Evolutionary conservation across 2,329 filamentous ascomycete genomes (phyloP).

Genomic region (Paecilomyces sp.): DNA sequence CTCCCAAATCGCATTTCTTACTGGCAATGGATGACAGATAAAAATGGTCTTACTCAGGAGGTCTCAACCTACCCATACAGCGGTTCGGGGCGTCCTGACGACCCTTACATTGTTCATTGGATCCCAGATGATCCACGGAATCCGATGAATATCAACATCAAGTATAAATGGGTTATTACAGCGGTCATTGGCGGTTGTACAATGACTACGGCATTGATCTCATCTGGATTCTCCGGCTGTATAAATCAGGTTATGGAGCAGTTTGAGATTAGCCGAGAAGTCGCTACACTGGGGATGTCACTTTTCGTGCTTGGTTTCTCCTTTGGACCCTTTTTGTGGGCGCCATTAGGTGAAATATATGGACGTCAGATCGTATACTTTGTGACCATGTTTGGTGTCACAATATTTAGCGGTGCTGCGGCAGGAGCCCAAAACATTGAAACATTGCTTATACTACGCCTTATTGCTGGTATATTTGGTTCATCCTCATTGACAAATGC

Average conservation of each 20-base stretch:
- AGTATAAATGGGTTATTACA: constrained; percentile 39
- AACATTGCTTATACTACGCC: constrained; percentile 59
- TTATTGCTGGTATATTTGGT: constrained; percentile 58
- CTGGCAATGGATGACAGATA: too few relatives aligned
- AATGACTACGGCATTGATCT: constrained; percentile 35
- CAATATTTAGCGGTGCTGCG: constrained; percentile 55
- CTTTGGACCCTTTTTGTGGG: constrained; percentile 39
- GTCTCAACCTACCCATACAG: too few relatives aligned
- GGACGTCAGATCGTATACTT: constrained; percentile 29
- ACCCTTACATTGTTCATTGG: too few relatives aligned
- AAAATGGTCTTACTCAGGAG: too few relatives aligned
- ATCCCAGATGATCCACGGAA: too few relatives aligned
- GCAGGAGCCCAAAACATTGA: constrained; percentile 52
- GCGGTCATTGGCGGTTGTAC: constrained; percentile 31
- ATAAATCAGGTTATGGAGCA: constrained; percentile 25
- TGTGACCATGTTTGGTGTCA: constrained; percentile 35
- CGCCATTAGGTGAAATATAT: constrained; percentile 30
- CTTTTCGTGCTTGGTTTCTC: constrained; percentile 43
- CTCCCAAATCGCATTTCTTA: too few relatives aligned
- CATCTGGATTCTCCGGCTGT: constrained; percentile 36
- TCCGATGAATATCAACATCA: too few relatives aligned
- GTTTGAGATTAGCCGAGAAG: constrained; percentile 29
- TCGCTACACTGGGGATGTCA: constrained; percentile 38
- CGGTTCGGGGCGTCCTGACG: too few relatives aligned
- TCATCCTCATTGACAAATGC: constrained; percentile 57